Base-by-base conservation (phyloP, 2,329 filamentous ascomycete genomes). In the Triangularia verruculosa region DNA sequence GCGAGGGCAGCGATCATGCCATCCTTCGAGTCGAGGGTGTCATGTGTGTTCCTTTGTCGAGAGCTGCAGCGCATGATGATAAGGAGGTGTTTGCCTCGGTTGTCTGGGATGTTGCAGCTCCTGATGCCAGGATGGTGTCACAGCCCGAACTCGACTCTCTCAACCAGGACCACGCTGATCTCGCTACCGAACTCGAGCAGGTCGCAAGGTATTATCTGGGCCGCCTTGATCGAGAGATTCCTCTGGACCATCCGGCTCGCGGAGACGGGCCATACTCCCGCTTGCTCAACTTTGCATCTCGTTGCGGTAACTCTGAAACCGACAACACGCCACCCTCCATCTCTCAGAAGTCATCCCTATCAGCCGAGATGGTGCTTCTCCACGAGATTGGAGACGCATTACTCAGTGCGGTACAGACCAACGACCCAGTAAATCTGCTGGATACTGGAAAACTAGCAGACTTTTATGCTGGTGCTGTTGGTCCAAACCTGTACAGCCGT, bases 21-120 rank as follows among this genome's bases (percentile, higher is more conserved):
- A 52, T 52, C 11, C 11, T 52, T 52, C 68, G 69, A 58, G 60
- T 70, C n/a, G 66, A 70, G 24, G 61, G 62, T 17, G 17, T 72
- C 34, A 15, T 64, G 7, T 62, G 70, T 27, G 65, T 64, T 17
- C 30, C 68, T 8, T 61, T 71, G 22, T 63, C 66, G 22, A 55
- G 61, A 4, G 55, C 67, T 3, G 63, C 68, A 1, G 62, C 59
- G n/a, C 56, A 61, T 7, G 66, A 67, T 2, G 70, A 71, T 54
- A 61, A 58, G n/a, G 13, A 53, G 24, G 57, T 70, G 34, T 73
- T 70, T 63, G 22, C 59, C 22, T 4, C 20, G n/a, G 57, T 54
- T 15, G 32, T 25, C 30, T 62, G 60, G 60, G 39, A 57, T 22
- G 6, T n/a, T 4, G 32, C 34, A 4, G 13, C 22, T 6, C 57